Conservation (phyloP, 2,329 filamentous ascomycete genomes). For the Coleophoma cylindrospora region DNA sequence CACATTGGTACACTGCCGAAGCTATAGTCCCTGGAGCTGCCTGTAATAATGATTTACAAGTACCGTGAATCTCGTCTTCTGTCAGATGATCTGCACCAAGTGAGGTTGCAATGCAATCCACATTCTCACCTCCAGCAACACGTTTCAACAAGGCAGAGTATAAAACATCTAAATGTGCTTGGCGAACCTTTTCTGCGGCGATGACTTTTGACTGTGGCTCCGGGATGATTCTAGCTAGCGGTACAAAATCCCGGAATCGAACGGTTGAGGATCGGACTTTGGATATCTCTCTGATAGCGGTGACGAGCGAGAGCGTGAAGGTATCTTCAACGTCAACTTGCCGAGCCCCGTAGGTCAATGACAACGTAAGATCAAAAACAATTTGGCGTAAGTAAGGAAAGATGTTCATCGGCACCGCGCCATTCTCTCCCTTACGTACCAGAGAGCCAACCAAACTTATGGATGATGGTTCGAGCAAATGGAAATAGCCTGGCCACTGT, state of each 20-base stretch:
- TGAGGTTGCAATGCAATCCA: neutral
- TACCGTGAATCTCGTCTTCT: slow-evolving; percentile 15
- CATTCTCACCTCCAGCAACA: neutral
- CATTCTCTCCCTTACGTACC: slow-evolving; percentile 12
- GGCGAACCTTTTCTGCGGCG: neutral
- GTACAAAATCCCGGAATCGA: slow-evolving; percentile 18
- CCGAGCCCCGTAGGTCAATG: slow-evolving; percentile 18
- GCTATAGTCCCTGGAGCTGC: slow-evolving; percentile 16
- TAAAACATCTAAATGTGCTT: neutral
- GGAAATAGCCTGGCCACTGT: slow-evolving; percentile 18
- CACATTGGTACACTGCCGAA: slow-evolving; percentile 12
- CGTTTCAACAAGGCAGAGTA: neutral
- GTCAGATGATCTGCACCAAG: slow-evolving; percentile 8
- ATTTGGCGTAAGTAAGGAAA: slow-evolving; percentile 15
- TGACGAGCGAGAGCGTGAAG: slow-evolving; percentile 14
- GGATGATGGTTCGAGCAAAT: slow-evolving; percentile 15
- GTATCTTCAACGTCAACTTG: slow-evolving; percentile 18
- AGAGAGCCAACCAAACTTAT: slow-evolving; percentile 7
- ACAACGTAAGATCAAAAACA: slow-evolving; percentile 18
- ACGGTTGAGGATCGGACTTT: slow-evolving; percentile 18
- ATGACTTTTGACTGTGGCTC: neutral
- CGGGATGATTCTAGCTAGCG: neutral
- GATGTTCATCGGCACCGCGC: slow-evolving; percentile 10
- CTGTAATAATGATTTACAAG: slow-evolving; percentile 15
- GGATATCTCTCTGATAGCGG: slow-evolving; percentile 17